Base-by-base conservation (phyloP, 805 yeast genomes). In the Spathaspora girioi region DNA sequence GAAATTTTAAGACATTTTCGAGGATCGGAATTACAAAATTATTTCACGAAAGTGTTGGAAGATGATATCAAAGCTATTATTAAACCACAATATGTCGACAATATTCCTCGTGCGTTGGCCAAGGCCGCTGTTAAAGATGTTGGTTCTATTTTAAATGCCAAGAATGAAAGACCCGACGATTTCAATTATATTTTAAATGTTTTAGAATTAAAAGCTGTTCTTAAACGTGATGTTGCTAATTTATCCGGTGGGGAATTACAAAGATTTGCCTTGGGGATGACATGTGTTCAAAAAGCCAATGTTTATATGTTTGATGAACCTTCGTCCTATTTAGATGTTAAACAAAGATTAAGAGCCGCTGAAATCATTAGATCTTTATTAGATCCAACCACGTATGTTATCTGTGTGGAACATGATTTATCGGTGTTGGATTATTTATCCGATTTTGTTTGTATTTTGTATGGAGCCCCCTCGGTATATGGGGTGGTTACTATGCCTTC, bases 251-350 rank as follows among this genome's bases (percentile, higher is more conserved):
- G 99, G 72, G 99, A 94, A 76, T 80, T 94, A 69, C 99, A 94
- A 78, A 86, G 99, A 77, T 94, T 94, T 67, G 98, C 99, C 46
- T 86, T 94, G 67, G 99, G 94, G 62, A 87, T 94, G 91, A 89
- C 98, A 14, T 89, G 97, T 79, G 91, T 92, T 45, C 98, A 93
- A 75, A 78, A 76, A 31, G 98, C 98, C 51, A 88, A 90, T 61
- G 98, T 94, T 44, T 94, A 94, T 76, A 94, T 94, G 99, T 94
- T 94, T 72, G 99, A 94, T 75, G 99, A 94, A 78, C 99, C 99
- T 45, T 92, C 98, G 17, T 94, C 99, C 10, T 94, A 94, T 75
- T 77, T 94, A 70, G 99, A 94, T 81, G 98, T 94, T 59, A 94
- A 94, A 75, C 99, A 94, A 76, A 93, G 99, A 83, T 82, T 94